These are phyloP conservation scores for Phytophthora sp. DNA, from an alignment of 352 stramenopile species.

Conservation along the genomic window DNA sequence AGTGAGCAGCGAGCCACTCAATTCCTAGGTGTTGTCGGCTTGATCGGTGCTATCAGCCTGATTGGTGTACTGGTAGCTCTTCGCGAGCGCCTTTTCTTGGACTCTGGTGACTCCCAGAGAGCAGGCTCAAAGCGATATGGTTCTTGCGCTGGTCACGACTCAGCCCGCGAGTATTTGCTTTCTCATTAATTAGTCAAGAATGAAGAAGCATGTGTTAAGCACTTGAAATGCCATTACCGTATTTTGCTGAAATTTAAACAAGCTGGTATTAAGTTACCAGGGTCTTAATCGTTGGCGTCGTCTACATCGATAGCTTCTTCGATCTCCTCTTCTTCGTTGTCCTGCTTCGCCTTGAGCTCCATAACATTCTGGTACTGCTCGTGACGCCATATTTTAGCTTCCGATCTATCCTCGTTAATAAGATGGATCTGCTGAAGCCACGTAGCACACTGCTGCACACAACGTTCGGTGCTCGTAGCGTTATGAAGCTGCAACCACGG, in stretches of 20 bases:
- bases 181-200: conserved; percentile 23
- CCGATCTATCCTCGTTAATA: conserved; percentile 5
- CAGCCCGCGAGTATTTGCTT: conserved; percentile 64
- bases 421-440: conserved; percentile 42
- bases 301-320: conserved; percentile 49
- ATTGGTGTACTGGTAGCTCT: conserved; percentile 45
- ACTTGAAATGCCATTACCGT: conserved; percentile 5
- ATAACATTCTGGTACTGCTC: conserved; percentile 3
- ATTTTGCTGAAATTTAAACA: no score
- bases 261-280: no score
- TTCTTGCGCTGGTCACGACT: conserved; percentile 45
- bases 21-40: conserved; percentile 37
- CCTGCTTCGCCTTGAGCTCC: conserved; percentile 24
- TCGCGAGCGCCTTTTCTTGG: conserved; percentile 46
- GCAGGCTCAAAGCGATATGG: conserved; percentile 37
- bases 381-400: conserved; percentile 12
- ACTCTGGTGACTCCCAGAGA: conserved; percentile 9
- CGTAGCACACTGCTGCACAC: conserved; percentile 34
- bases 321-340: conserved; percentile 59
- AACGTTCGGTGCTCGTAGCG: conserved; percentile 44
- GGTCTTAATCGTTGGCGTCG: conserved; percentile 25
- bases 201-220: neutral
- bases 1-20: conserved; percentile 32
- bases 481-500: conserved; percentile 63
- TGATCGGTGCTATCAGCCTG: conserved; percentile 45